Percentiles rank a stretch among this genome's conserved stretches.
Evolutionary conservation across 345 rosid genomes (phyloP).

Genomic region (Hibiscus syriacus): DNA sequence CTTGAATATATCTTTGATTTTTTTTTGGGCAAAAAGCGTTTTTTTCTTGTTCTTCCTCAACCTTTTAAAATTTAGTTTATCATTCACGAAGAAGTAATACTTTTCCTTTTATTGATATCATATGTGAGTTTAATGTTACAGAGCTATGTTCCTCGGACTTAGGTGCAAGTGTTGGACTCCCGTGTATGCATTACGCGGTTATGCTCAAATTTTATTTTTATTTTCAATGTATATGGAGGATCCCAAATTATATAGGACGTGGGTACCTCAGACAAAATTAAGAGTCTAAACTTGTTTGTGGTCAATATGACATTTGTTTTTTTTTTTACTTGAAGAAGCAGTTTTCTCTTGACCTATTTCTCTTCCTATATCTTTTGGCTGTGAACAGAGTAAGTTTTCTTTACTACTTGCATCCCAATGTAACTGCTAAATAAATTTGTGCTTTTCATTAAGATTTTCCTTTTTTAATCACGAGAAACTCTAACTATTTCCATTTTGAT

Average conservation of each 20-base stretch:
- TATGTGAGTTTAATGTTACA: not conserved
- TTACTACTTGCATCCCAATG: conserved; percentile 7
- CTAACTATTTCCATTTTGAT: conserved; percentile 19
- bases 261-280: no score
- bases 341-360: conserved; percentile 27
- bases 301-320: not conserved
- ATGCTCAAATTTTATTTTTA: not conserved
- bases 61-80: not conserved
- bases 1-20: not conserved
- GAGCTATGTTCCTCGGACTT: not conserved
- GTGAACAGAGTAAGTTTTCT: conserved; percentile 31
- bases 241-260: not conserved
- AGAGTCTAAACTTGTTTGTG: not conserved
- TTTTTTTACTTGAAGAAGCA: not conserved
- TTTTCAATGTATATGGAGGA: not conserved
- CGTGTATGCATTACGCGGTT: not conserved
- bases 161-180: not conserved
- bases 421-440: not conserved
- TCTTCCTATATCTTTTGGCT: not conserved
- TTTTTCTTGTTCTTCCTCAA: not conserved
- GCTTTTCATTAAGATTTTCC: not conserved
- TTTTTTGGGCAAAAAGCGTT: not conserved
- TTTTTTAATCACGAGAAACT: not conserved
- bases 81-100: not conserved
- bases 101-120: not conserved